A percentile compares a stretch with the other conserved stretches of the same genome.
phyloP scores from a whole-genome alignment of 176 grass and related monocot genomes.

The Phoenix dactylifera region DNA sequence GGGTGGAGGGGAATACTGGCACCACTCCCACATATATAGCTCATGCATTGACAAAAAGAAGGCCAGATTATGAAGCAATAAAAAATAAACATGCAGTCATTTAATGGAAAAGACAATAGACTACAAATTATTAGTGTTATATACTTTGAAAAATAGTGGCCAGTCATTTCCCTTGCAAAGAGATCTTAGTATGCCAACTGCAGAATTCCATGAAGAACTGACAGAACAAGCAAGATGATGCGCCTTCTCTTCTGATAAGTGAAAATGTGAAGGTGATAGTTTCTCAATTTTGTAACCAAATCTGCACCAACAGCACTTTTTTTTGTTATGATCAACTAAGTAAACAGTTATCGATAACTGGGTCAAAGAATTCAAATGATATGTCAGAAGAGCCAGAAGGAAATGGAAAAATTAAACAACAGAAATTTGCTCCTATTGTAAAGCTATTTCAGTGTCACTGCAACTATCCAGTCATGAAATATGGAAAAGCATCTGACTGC shows the following conservation, averaged over 20 bases:
- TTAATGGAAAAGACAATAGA: slow-evolving; percentile 1
- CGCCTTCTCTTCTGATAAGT: slow-evolving; percentile 57
- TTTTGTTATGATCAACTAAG: too few relatives aligned
- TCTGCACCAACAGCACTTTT: slow-evolving; percentile 29
- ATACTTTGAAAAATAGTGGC: slow-evolving; percentile 63
- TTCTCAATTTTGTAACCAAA: slow-evolving; percentile 88
- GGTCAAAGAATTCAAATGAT: slow-evolving; percentile 1
- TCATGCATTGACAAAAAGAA: too few relatives aligned
- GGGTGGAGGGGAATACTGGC: background rate
- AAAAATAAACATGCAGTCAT: slow-evolving; percentile 4
- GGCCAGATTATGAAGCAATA: too few relatives aligned
- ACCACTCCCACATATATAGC: background rate
- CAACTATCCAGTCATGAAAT: too few relatives aligned
- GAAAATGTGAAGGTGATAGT: slow-evolving; percentile 70
- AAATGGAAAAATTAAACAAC: background rate
- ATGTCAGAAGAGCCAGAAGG: background rate
- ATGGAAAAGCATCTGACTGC: too few relatives aligned
- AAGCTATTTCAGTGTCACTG: too few relatives aligned
- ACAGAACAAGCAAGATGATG: slow-evolving; percentile 45
- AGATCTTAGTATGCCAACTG: slow-evolving; percentile 57
- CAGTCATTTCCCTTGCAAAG: slow-evolving; percentile 95
- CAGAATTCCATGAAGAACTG: slow-evolving; percentile 67
- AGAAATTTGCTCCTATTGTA: too few relatives aligned
- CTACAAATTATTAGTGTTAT: background rate
- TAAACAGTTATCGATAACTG: background rate